Conservation (phyloP, 2,329 filamentous ascomycete species). For the Trichoderma sp. region DNA sequence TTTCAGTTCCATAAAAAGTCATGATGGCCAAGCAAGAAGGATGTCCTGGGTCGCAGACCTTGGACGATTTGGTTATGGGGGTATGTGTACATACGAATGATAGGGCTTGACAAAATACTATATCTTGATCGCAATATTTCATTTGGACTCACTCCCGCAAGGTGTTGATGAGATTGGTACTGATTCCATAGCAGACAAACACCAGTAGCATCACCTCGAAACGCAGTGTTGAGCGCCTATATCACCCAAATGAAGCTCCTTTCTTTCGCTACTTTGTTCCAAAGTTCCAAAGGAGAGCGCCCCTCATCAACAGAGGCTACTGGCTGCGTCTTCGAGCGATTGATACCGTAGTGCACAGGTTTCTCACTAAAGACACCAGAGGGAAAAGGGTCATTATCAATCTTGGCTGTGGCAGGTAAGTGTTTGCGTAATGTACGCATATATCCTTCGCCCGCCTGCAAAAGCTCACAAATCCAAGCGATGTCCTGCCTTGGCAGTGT, state of each 20-base stretch:
- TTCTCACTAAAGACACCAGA: conserved; percentile 54
- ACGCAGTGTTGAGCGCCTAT: conserved; percentile 84
- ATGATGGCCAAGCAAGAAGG: background rate
- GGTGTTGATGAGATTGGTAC: background rate
- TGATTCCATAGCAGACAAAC: conserved; percentile 60
- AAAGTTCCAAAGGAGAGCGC: conserved; percentile 78
- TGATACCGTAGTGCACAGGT: conserved; percentile 69
- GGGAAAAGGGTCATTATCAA: conserved; percentile 75
- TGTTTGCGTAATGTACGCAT: background rate
- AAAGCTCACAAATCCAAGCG: conserved; percentile 49
- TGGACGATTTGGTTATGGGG: conserved; percentile 55
- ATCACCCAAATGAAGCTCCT: conserved; percentile 72
- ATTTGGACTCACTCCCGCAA: background rate
- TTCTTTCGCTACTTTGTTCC: conserved; percentile 86
- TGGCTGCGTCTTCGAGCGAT: conserved; percentile 82
- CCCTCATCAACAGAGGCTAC: conserved; percentile 86
- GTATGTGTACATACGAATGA: conserved; percentile 37
- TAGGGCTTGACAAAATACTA: background rate
- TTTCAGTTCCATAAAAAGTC: background rate
- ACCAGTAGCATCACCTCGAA: conserved; percentile 92
- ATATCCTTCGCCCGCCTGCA: background rate
- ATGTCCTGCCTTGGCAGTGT: conserved; percentile 83
- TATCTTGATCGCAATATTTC: background rate
- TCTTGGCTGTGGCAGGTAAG: conserved; percentile 85
- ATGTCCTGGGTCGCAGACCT: conserved; percentile 24